Evolutionary conservation across 176 grass and related monocot genomes (phyloP), one percentile per base, ranked within the genome.

Genomic region (Guadua angustifolia): DNA sequence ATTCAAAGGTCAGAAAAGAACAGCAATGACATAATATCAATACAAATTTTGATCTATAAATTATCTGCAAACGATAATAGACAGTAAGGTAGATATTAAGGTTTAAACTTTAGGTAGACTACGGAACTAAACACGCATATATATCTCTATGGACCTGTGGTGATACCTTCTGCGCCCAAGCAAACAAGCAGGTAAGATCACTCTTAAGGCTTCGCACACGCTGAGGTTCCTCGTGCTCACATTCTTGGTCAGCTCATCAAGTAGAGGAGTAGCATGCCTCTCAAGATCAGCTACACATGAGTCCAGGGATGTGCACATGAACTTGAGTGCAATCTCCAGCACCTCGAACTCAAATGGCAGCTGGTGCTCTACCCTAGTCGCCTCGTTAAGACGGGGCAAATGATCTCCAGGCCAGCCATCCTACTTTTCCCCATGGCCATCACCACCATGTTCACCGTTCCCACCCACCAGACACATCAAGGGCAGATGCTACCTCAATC

Each of bases 261-360:
- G 93, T 57, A 95, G 91, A 7, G 96, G 96, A 50, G 88, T 89
- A 56, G 96, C 96, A 0, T 83, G 83, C 77, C 83, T 94, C 88
- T 99, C 93, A 47, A 99, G 89, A 50, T 89, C 89, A 83, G 83
- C 73, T 17, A 95, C 96, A 8, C 75, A 90, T 6, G 55, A 80
- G 38, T 95, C 96, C 60, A 99, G 78, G 7, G 66, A 87, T 9
- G 78, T 84, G 73, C 96, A 99, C 16, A 92, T 88, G 43, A 81
- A 64, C 85, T 95, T 93, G 0, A 95, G 88, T 4, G 91, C 93
- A 17, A 99, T 47, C 88, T 99, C 96, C 59, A 99, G 85, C n/a
- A 95, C 96, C 85, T 99, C 93, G 75, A 99, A 99, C 78, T 99
- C 97, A 58, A 99, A 99, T 2, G 97, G 93, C 65, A 99, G 76